phyloP scores from a whole-genome alignment of 306 rosid species.

The Glycine soja region DNA sequence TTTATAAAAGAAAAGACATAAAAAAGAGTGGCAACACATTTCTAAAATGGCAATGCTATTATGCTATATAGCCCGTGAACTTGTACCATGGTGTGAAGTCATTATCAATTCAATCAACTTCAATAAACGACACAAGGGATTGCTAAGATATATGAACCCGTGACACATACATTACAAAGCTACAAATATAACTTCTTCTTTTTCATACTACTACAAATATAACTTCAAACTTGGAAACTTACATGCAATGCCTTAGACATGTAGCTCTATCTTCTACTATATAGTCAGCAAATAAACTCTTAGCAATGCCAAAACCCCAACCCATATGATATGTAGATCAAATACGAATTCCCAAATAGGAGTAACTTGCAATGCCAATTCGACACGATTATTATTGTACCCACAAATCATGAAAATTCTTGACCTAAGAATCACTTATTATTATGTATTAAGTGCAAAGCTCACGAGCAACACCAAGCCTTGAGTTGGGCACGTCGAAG shows the following conservation, averaged over 20 bases:
- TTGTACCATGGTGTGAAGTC: constrained; percentile 8
- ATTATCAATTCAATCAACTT: constrained; percentile 12
- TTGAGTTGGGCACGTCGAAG: constrained; percentile 81
- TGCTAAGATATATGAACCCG: constrained; percentile 40
- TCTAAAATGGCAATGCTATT: not conserved
- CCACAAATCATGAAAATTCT: constrained; percentile 37
- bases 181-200: not conserved
- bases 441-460: constrained; percentile 56
- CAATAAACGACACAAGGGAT: constrained; percentile 22
- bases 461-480: constrained; percentile 89
- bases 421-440: not conserved
- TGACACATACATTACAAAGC: constrained; percentile 42
- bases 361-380: constrained; percentile 24
- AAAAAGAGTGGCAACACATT: not conserved
- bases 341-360: constrained; percentile 17
- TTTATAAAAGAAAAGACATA: not conserved
- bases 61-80: constrained; percentile 3
- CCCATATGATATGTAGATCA: constrained; percentile 14
- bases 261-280: constrained; percentile 36
- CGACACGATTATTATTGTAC: constrained; percentile 15
- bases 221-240: constrained; percentile 24
- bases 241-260: constrained; percentile 33
- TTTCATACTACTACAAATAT: no score
- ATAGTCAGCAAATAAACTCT: constrained; percentile 45
- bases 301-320: constrained; percentile 43